These are phyloP conservation scores for Davidsoniella australis DNA, from an alignment of 2,329 filamentous ascomycete species.

Conservation along the genomic window DNA sequence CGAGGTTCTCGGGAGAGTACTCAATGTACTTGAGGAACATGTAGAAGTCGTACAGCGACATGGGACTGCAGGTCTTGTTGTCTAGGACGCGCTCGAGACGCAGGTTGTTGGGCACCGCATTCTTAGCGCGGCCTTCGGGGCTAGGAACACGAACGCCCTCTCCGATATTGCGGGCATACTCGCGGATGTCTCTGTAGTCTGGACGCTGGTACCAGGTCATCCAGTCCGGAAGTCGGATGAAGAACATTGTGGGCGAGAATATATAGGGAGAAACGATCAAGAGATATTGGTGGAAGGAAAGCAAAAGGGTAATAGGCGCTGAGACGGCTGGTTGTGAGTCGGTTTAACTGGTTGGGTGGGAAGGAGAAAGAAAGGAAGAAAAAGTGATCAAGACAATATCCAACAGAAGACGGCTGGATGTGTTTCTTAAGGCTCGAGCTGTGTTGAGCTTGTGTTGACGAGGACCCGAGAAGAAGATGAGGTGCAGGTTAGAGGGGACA, in stretches of 20 bases:
- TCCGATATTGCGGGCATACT: slow-evolving; percentile 24
- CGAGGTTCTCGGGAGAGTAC: slow-evolving; percentile 30
- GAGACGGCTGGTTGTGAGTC: neutral
- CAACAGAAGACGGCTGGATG: neutral
- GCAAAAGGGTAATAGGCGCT: neutral
- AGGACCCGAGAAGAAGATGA: neutral
- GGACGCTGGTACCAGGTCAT: slow-evolving; percentile 32
- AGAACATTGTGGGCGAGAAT: slow-evolving; percentile 10
- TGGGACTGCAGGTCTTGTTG: slow-evolving; percentile 32
- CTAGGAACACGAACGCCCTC: slow-evolving; percentile 22
- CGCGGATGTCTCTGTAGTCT: slow-evolving; percentile 29
- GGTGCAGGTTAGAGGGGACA: neutral
- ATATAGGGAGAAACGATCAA: neutral
- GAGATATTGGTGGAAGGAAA: neutral
- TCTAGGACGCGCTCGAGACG: slow-evolving; percentile 28
- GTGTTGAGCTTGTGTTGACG: neutral
- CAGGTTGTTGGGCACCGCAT: slow-evolving; percentile 23
- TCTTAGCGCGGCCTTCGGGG: slow-evolving; percentile 21
- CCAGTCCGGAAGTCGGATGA: slow-evolving; percentile 19
- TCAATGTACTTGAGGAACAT: slow-evolving; percentile 35
- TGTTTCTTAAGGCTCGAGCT: too few species aligned
- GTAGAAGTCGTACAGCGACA: slow-evolving; percentile 33
- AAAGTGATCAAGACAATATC: neutral
- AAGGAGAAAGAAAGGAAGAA: neutral
- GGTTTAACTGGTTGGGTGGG: neutral